A percentile compares a stretch with the other conserved stretches of the same genome.
Evolutionary conservation across 129 eudicot species (phyloP).

Genomic region (Artemisia argyi): DNA sequence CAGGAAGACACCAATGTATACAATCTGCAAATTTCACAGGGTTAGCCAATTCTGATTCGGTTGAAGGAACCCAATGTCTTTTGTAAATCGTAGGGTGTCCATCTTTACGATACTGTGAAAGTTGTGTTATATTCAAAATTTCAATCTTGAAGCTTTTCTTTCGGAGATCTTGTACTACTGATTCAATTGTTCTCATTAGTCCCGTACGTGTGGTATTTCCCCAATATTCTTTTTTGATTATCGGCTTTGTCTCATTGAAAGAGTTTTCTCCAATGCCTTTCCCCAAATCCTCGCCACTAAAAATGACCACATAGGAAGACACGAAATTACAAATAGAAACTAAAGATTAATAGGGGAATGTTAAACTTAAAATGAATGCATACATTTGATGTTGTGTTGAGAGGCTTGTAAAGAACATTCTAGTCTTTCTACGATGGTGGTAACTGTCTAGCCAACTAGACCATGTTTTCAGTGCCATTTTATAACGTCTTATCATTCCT

Average conservation of each 20-base stretch:
- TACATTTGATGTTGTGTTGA: conserved; percentile 66
- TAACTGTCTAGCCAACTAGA: conserved; percentile 66
- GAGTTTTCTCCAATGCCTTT: conserved; percentile 38
- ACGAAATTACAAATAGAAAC: neutral
- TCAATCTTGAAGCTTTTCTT: conserved; percentile 43
- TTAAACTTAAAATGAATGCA: neutral
- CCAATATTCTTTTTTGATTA: conserved; percentile 43
- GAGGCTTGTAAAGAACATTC: conserved; percentile 56
- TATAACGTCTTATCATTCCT: conserved; percentile 45
- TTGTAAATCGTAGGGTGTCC: conserved; percentile 62
- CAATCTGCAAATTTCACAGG: conserved; percentile 58
- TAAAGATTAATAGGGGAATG: neutral
- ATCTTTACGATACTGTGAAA: conserved; percentile 65
- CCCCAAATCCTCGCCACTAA: conserved; percentile 67
- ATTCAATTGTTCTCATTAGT: conserved; percentile 50
- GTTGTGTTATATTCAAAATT: conserved; percentile 61
- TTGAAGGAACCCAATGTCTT: conserved; percentile 52
- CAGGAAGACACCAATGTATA: conserved; percentile 83
- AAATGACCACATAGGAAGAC: neutral
- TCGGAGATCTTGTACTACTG: conserved; percentile 38
- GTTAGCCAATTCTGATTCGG: conserved; percentile 34
- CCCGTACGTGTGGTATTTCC: conserved; percentile 44
- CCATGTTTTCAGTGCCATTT: conserved; percentile 74
- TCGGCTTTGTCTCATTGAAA: conserved; percentile 55
- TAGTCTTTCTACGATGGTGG: conserved; percentile 49